phyloP scores from a whole-genome alignment of 2,329 filamentous ascomycete genomes.

The Fonsecaea monophora region DNA sequence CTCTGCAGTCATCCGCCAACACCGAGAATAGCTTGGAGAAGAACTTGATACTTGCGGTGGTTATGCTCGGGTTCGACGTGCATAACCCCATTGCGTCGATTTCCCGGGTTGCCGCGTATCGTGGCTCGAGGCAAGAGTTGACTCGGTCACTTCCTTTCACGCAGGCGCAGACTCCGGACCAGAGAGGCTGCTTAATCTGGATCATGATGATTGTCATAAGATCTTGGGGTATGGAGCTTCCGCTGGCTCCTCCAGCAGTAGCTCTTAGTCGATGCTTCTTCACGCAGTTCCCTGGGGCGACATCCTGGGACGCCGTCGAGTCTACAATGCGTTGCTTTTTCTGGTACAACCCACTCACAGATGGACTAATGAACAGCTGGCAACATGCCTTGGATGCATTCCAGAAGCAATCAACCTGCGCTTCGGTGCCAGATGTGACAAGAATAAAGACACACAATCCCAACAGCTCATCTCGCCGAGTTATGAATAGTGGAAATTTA shows the following conservation, averaged over 20 bases:
- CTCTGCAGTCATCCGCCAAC: constrained; percentile 28
- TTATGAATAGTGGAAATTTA: background rate
- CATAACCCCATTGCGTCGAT: constrained; percentile 16
- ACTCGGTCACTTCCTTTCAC: constrained; percentile 29
- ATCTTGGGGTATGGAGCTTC: constrained; percentile 19
- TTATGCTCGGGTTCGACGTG: constrained; percentile 29
- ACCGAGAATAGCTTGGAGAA: constrained; percentile 33
- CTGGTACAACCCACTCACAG: constrained; percentile 27
- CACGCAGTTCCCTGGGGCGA: constrained; percentile 22
- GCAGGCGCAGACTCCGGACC: background rate
- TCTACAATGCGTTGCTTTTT: constrained; percentile 28
- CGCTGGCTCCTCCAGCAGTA: constrained; percentile 5
- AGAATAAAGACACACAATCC: background rate
- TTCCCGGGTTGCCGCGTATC: constrained; percentile 23
- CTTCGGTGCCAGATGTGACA: background rate
- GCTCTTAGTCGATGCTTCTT: constrained; percentile 19
- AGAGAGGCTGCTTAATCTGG: constrained; percentile 28
- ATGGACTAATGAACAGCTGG: constrained; percentile 22
- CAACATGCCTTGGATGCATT: constrained; percentile 13
- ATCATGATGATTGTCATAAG: constrained; percentile 30
- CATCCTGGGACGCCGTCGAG: constrained; percentile 21
- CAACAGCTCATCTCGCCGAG: background rate
- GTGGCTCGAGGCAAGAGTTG: constrained; percentile 29
- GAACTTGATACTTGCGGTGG: constrained; percentile 29
- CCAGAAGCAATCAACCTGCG: background rate